A percentile compares a stretch with the other conserved stretches of the same genome.
Conservation (phyloP, 2,329 filamentous ascomycete genomes). For the Pseudopithomyces chartarum region DNA sequence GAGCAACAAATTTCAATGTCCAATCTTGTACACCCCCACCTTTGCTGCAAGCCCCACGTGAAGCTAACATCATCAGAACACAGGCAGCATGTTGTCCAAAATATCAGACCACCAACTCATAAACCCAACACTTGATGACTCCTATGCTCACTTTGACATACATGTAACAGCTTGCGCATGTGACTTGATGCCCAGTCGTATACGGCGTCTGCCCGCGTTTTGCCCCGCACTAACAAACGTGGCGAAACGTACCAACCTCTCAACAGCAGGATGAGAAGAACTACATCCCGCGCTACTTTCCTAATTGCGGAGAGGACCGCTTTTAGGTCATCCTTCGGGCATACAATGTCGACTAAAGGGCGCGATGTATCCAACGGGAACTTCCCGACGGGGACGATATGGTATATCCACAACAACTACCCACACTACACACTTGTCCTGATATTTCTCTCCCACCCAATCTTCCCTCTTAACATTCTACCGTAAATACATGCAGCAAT, state of each 20-base stretch:
- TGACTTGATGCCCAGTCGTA: background rate
- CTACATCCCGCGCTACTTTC: background rate
- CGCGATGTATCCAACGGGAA: background rate
- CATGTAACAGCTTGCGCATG: background rate
- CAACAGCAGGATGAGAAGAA: background rate
- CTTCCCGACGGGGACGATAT: background rate
- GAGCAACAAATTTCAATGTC: too few relatives aligned
- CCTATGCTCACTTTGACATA: background rate
- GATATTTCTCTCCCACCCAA: background rate
- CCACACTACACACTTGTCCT: background rate
- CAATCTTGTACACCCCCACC: too few relatives aligned
- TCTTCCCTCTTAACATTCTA: background rate
- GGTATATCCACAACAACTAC: background rate
- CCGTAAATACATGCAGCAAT: conserved; percentile 20
- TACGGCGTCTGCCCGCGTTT: background rate
- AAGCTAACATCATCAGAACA: background rate
- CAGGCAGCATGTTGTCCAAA: too few relatives aligned
- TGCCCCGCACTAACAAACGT: conserved; percentile 6
- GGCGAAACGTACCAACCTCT: conserved; percentile 1
- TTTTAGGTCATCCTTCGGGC: background rate
- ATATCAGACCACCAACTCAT: background rate
- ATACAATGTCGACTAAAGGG: background rate
- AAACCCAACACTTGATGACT: background rate
- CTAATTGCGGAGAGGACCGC: background rate
- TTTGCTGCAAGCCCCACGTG: too few relatives aligned